Evolutionary conservation across 2,329 filamentous ascomycete genomes (phyloP), one percentile per base, ranked within the genome.

Genomic region (Hymenoscyphus albidus): DNA sequence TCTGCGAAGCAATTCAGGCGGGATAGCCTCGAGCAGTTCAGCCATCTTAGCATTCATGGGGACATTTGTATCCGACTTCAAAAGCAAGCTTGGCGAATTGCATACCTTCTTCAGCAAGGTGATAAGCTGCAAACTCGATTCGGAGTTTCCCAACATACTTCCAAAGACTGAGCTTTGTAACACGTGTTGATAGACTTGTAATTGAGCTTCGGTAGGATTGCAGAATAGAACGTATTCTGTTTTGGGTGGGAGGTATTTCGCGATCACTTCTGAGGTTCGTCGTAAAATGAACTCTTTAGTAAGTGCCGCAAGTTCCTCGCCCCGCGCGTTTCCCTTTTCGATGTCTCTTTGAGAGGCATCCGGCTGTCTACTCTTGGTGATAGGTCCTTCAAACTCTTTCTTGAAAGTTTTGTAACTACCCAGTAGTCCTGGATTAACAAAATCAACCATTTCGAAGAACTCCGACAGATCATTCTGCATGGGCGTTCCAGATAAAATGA

Each of bases 381-480:
- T 93, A 90, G 1, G 92, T 91, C 71, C 97, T 76, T 99, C 94
- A 67, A 98, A 99, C 91, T 94, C 97, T 2, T 88, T 89, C 74
- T 97, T 92, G 66, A 99, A 99, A 0, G 91, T 92, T 59, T 96
- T 92, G 74, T 95, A 88, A 70, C 96, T 92, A 61, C 95, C 92
- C 70, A 99, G 97, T 31, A 97, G 93, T 42, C 92, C 91, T 0
- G 94, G 95, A 64, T 98, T 85, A 0, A 98, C 81, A 73, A 99
- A 99, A 74, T 99, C 93, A 0, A 99, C 83, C 9, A 99, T 79
- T 0, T 93, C 96, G 92, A 93, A 99, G 0, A 99, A 80, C 73
- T 99, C 95, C 1, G 92, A 90, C 0, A 99, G 83, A 69, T 98
- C 98, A 76, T 99, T 99, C 69, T 99, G 95, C 0, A 99, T 80